Evolutionary conservation across 108 stramenopile genomes (phyloP).

Genomic region (Nitzschia inconspicua): DNA sequence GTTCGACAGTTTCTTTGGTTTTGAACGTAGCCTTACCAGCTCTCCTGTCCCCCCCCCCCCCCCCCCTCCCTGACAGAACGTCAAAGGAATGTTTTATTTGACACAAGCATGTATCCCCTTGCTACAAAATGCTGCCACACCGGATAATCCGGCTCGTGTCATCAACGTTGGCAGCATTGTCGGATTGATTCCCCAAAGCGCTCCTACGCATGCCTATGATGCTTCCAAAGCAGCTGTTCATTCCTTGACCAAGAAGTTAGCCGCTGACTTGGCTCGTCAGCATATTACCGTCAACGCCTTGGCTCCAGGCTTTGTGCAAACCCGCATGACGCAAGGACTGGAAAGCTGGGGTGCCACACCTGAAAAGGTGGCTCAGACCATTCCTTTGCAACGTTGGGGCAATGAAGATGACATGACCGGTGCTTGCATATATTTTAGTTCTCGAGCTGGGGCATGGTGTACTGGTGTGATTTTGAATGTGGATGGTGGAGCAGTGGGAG

Average conservation of each 20-base stretch:
- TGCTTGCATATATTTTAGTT: conserved; percentile 78
- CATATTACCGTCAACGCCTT: conserved; percentile 90
- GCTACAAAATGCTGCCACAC: conserved; percentile 48
- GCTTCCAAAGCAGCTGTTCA: conserved; percentile 91
- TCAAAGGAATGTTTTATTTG: conserved; percentile 90
- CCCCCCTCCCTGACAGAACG: conserved; percentile 39
- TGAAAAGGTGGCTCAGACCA: conserved; percentile 47
- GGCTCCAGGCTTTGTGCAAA: conserved; percentile 87
- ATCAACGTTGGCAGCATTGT: conserved; percentile 92
- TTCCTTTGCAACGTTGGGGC: conserved; percentile 84
- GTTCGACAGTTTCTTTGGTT: background rate
- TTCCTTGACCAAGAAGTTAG: conserved; percentile 85
- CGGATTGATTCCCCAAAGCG: conserved; percentile 83
- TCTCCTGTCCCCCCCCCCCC: background rate
- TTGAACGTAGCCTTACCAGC: background rate
- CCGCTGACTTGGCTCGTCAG: conserved; percentile 78
- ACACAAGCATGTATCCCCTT: conserved; percentile 84
- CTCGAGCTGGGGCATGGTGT: conserved; percentile 78
- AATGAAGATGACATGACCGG: conserved; percentile 91
- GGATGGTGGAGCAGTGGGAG: conserved; percentile 89
- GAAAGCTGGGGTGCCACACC: conserved; percentile 47
- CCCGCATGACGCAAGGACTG: conserved; percentile 83
- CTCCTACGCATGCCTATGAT: conserved; percentile 95
- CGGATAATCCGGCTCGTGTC: conserved; percentile 79
- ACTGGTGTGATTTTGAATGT: conserved; percentile 86